Evolutionary conservation across 768 basidiomycete genomes (phyloP).

Genomic region (Leccinum arenicola): DNA sequence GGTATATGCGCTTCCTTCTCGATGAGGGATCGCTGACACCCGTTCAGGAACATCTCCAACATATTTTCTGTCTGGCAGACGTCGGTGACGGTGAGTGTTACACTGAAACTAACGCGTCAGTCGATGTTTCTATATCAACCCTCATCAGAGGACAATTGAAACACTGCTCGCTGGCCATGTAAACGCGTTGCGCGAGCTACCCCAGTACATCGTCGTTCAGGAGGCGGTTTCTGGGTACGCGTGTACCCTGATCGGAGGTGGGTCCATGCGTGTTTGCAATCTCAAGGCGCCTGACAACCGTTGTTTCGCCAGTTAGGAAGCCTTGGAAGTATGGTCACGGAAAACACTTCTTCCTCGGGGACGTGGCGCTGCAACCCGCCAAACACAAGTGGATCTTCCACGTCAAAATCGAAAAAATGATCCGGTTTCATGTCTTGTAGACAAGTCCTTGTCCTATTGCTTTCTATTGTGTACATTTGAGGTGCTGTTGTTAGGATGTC

Average conservation of each 20-base stretch:
- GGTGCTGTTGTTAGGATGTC: conserved; percentile 2
- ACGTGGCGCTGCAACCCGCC: conserved; percentile 16
- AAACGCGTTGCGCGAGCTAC: conserved; percentile 12
- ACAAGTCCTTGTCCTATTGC: background rate
- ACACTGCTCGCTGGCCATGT: conserved; percentile 23
- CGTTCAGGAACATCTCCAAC: conserved; percentile 3
- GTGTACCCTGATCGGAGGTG: conserved; percentile 23
- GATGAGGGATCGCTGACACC: background rate
- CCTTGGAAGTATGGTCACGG: conserved; percentile 30
- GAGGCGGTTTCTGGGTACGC: conserved; percentile 5
- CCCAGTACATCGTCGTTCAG: conserved; percentile 13
- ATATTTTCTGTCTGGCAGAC: conserved; percentile 6
- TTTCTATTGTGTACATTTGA: conserved; percentile 1
- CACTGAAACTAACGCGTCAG: background rate
- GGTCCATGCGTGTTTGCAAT: background rate
- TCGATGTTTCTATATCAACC: background rate
- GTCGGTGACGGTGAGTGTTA: conserved; percentile 21
- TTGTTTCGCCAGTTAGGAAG: conserved; percentile 19
- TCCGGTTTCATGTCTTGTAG: background rate
- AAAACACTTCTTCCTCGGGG: conserved; percentile 25
- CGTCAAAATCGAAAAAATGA: conserved; percentile 11
- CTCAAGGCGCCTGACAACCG: background rate
- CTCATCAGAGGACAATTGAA: conserved; percentile 22
- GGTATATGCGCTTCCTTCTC: conserved; percentile 18
- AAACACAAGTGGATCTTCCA: conserved; percentile 29